phyloP scores from a whole-genome alignment of 2,329 filamentous ascomycete genomes.

The Colletotrichum chrysophilum region DNA sequence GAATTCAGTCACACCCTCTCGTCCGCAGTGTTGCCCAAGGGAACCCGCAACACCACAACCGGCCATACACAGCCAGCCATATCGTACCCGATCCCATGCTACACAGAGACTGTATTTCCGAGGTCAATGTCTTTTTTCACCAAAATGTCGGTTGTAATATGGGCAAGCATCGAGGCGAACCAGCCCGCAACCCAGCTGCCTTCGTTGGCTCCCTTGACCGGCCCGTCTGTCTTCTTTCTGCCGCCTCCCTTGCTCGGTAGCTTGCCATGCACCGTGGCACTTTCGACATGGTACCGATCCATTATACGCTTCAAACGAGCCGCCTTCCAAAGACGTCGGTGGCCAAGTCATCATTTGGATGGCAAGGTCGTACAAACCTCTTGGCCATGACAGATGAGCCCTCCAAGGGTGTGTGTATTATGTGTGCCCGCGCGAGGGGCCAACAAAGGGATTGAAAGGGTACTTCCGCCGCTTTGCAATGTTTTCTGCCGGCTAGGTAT shows the following conservation, averaged over 20 bases:
- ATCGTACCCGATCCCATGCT: not conserved
- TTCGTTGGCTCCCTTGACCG: not conserved
- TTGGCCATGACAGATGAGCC: not conserved
- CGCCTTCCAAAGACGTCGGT: not conserved
- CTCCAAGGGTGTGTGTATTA: not conserved
- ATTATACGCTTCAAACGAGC: not conserved
- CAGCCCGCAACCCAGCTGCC: not conserved
- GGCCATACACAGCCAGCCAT: not conserved
- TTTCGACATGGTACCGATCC: not conserved
- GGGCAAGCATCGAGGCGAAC: not conserved
- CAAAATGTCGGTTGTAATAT: not conserved
- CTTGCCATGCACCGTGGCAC: not conserved
- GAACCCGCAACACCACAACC: not conserved
- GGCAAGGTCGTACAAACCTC: not conserved
- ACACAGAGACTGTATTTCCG: not conserved
- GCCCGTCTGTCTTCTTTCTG: not conserved
- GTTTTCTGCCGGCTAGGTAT: not conserved
- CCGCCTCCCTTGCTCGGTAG: not conserved
- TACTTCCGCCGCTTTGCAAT: not conserved
- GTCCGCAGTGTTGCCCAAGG: not conserved
- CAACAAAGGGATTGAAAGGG: not conserved
- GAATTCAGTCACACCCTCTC: not conserved
- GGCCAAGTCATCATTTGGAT: not conserved
- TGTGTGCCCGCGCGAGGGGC: not conserved
- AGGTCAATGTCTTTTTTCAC: not conserved